These are phyloP conservation scores for Sarocladiaceae sp. DNA, from an alignment of 2,329 filamentous ascomycete species.

Conservation along the genomic window DNA sequence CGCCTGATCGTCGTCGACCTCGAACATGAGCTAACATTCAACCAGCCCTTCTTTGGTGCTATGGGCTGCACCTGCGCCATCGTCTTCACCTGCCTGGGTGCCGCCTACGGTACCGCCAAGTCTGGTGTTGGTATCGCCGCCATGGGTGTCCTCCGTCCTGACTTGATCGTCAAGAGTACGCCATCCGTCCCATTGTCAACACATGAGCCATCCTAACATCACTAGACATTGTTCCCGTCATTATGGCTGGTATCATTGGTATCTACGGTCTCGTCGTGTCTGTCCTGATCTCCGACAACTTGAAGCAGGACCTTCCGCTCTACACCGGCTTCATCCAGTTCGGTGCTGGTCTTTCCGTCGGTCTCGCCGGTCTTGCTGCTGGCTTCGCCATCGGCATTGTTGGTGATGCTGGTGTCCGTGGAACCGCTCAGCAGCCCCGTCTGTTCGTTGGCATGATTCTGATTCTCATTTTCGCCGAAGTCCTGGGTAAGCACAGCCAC, in stretches of 20 bases:
- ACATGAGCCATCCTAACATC: conserved; percentile 14
- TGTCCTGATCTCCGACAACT: conserved; percentile 75
- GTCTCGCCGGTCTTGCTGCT: conserved; percentile 75
- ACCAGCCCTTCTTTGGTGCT: conserved; percentile 83
- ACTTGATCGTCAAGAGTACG: conserved; percentile 99
- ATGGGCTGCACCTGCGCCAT: conserved; percentile 97
- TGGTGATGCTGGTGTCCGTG: conserved; percentile 81
- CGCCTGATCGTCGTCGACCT: conserved; percentile 10
- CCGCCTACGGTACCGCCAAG: conserved; percentile 98
- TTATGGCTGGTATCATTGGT: conserved; percentile 99
- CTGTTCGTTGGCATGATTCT: conserved; percentile 97
- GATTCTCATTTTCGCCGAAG: conserved; percentile 99
- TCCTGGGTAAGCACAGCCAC: conserved; percentile 64
- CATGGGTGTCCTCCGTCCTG: conserved; percentile 96
- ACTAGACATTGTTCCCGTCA: conserved; percentile 95
- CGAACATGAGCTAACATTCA: conserved; percentile 25
- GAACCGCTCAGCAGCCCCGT: conserved; percentile 76
- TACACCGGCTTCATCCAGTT: conserved; percentile 84
- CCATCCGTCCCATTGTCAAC: conserved; percentile 5
- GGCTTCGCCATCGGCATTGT: conserved; percentile 85
- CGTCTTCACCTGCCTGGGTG: conserved; percentile 93
- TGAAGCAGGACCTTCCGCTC: conserved; percentile 65
- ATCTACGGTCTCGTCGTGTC: conserved; percentile 92
- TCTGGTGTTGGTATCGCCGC: conserved; percentile 97
- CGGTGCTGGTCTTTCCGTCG: conserved; percentile 75